These are phyloP conservation scores for Santalum album DNA, from an alignment of 164 flowering plant species.

Conservation along the genomic window DNA sequence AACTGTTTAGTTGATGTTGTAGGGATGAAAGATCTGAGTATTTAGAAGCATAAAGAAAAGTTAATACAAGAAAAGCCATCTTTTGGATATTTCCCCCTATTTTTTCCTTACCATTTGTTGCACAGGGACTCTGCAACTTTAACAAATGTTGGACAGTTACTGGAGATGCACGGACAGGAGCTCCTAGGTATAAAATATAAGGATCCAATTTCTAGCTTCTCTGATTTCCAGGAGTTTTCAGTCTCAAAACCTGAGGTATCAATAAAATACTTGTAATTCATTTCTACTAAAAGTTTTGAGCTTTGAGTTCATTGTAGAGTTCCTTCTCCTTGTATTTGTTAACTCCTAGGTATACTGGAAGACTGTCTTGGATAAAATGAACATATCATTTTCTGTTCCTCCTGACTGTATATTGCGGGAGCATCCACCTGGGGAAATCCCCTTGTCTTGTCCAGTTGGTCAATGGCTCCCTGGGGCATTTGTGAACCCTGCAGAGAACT, in stretches of 20 bases:
- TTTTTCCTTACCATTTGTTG: not conserved
- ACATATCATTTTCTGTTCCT: constrained; percentile 52
- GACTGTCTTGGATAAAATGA: constrained; percentile 56
- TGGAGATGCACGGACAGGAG: constrained; percentile 61
- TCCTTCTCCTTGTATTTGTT: constrained; percentile 2
- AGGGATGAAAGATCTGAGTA: too few species aligned
- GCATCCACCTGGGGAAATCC: constrained; percentile 19
- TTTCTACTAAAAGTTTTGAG: not conserved
- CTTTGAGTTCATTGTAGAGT: not conserved
- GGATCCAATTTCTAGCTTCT: constrained; percentile 80
- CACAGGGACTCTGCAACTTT: constrained; percentile 43
- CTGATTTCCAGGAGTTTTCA: constrained; percentile 78
- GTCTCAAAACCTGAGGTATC: constrained; percentile 75
- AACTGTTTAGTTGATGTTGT: too few species aligned
- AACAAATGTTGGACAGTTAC: constrained; percentile 64
- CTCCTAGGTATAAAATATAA: constrained; percentile 54
- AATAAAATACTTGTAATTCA: not conserved
- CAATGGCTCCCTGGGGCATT: constrained; percentile 85
- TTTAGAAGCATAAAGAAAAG: too few species aligned
- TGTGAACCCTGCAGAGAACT: constrained; percentile 66
- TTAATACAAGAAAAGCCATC: too few species aligned
- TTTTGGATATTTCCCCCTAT: too few species aligned
- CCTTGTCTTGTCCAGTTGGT: constrained; percentile 56
- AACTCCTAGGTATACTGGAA: constrained; percentile 66
- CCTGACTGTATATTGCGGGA: constrained; percentile 62